Evolutionary conservation across 768 basidiomycete genomes (phyloP).

Genomic region (Tylopilus intermedius): DNA sequence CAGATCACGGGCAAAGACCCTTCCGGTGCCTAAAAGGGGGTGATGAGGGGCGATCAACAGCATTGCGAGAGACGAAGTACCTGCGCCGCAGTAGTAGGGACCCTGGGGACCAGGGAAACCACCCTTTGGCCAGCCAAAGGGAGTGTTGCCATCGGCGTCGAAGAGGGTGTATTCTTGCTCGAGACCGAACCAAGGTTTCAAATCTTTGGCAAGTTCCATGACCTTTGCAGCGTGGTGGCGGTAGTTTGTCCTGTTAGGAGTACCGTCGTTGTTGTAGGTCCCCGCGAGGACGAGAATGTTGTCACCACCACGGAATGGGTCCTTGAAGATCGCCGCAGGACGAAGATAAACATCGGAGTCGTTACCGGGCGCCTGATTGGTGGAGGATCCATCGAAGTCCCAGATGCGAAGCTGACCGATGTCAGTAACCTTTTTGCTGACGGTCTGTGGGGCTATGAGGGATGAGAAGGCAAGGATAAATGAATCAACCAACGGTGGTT

Average conservation of each 20-base stretch:
- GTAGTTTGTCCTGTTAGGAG: conserved; percentile 94
- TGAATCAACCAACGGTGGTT: conserved; percentile 65
- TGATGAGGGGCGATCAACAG: conserved; percentile 3
- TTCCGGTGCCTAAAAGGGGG: conserved; percentile 70
- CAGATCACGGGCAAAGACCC: conserved; percentile 96
- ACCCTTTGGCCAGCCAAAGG: conserved; percentile 96
- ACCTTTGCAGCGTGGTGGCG: conserved; percentile 91
- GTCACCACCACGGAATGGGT: conserved; percentile 98
- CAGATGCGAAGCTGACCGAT: conserved; percentile 91
- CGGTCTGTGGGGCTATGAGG: conserved; percentile 52
- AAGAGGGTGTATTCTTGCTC: conserved; percentile 99
- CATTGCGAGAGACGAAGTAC: conserved; percentile 34
- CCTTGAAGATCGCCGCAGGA: conserved; percentile 95
- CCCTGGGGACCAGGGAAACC: conserved; percentile 99
- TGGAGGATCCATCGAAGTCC: conserved; percentile 99
- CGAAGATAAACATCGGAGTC: conserved; percentile 99
- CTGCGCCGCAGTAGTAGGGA: conserved; percentile 99
- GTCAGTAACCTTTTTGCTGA: conserved; percentile 79
- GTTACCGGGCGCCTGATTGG: conserved; percentile 91
- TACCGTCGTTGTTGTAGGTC: conserved; percentile 98
- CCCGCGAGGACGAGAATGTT: conserved; percentile 97
- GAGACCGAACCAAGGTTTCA: conserved; percentile 92
- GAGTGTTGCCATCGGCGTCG: conserved; percentile 75
- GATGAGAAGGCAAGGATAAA: neutral
- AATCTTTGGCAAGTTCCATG: conserved; percentile 86